Percentiles rank a stretch among this genome's conserved stretches.
These are phyloP conservation scores for Phialocephala subalpina DNA, from an alignment of 2,329 filamentous ascomycete species.

Conservation along the genomic window DNA sequence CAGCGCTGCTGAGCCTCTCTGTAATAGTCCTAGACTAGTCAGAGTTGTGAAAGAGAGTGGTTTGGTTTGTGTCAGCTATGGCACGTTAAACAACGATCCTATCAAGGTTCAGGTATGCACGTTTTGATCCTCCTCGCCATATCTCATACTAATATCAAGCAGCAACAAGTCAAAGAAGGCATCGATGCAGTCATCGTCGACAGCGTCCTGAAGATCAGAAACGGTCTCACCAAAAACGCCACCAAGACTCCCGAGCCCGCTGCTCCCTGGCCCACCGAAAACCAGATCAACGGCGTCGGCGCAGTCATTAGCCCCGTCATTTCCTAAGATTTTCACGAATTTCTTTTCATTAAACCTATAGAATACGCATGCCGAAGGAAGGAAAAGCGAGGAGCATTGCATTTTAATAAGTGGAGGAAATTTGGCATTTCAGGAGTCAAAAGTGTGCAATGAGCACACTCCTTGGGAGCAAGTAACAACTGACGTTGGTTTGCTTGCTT, in stretches of 20 bases:
- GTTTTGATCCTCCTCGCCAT: background rate
- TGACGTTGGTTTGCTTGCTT: background rate
- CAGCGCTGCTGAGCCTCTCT: constrained; percentile 84
- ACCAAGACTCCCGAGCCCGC: constrained; percentile 19
- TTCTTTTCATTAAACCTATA: background rate
- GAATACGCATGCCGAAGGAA: constrained; percentile 4
- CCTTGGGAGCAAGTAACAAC: background rate
- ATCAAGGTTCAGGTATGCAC: constrained; percentile 81
- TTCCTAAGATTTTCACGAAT: background rate
- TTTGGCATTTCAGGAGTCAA: constrained; percentile 4
- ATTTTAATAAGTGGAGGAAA: background rate
- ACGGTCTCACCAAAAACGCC: constrained; percentile 66
- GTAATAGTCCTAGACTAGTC: constrained; percentile 88
- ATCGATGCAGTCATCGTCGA: constrained; percentile 99
- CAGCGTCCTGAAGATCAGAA: constrained; percentile 89
- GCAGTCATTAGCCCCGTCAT: constrained; percentile 6
- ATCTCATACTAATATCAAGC: constrained; percentile 20
- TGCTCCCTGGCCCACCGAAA: constrained; percentile 8
- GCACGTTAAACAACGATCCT: constrained; percentile 87
- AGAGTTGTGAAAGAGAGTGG: constrained; percentile 94
- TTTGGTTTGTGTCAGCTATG: constrained; percentile 94
- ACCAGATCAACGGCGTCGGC: constrained; percentile 14
- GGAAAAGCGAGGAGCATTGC: constrained; percentile 3
- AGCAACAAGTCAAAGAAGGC: constrained; percentile 84
- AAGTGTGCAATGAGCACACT: background rate